phyloP scores from a whole-genome alignment of 2,329 filamentous ascomycete genomes.

The Chaetothyriales sp. region DNA sequence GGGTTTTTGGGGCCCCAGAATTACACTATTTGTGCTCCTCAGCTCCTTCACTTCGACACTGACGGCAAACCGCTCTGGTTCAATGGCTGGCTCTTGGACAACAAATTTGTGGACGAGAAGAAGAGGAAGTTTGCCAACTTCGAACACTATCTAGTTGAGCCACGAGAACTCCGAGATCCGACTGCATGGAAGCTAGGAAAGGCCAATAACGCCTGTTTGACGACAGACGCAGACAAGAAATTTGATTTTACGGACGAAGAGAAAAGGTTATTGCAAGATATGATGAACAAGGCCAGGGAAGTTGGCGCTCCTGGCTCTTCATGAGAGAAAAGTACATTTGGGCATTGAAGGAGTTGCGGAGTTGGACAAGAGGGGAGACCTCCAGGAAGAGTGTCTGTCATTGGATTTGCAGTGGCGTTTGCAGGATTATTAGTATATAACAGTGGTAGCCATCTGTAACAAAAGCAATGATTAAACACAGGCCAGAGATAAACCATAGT shows the following conservation, averaged over 20 bases:
- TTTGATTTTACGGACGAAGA: constrained; percentile 13
- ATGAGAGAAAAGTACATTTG: background rate
- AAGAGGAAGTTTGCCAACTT: constrained; percentile 25
- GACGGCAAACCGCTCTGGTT: constrained; percentile 32
- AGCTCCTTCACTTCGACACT: constrained; percentile 31
- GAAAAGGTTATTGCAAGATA: constrained; percentile 11
- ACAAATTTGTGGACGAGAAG: constrained; percentile 28
- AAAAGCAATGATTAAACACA: no score
- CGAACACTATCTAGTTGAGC: constrained; percentile 18
- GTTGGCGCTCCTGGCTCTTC: constrained; percentile 7
- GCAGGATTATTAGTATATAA: no score
- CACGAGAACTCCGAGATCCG: constrained; percentile 13
- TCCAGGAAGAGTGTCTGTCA: no score
- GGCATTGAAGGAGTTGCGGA: no score
- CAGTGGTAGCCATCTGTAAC: no score
- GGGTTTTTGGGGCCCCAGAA: constrained; percentile 7
- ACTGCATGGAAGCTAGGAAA: constrained; percentile 16
- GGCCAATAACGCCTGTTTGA: constrained; percentile 17
- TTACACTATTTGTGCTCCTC: constrained; percentile 30
- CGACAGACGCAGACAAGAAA: constrained; percentile 12
- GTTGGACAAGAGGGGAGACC: no score
- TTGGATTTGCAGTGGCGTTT: no score
- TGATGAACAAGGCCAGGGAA: constrained; percentile 14
- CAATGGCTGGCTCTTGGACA: constrained; percentile 31
- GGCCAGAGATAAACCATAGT: no score